phyloP scores from a whole-genome alignment of 441 rosid species.

The Kokia cookei region DNA sequence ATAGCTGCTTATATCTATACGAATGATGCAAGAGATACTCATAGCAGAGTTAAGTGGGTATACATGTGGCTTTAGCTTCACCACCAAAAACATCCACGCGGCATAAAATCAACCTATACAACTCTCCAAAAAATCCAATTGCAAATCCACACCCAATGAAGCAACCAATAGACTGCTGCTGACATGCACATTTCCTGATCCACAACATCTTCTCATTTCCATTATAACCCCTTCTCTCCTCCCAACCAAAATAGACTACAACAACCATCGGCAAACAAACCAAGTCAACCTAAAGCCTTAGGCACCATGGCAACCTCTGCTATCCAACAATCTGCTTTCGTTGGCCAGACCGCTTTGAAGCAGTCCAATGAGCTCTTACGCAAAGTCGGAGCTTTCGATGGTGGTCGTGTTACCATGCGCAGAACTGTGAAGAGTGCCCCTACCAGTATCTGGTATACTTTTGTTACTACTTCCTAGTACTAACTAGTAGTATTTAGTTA shows the following conservation, averaged over 20 bases:
- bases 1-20: no score
- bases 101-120: constrained; percentile 16
- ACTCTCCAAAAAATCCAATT: constrained; percentile 22
- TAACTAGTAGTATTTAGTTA: neutral
- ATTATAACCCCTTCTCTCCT: constrained; percentile 19
- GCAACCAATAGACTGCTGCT: constrained; percentile 37
- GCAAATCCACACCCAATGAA: constrained; percentile 31
- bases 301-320: constrained; percentile 59
- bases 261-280: neutral
- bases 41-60: neutral
- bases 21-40: no score
- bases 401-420: constrained; percentile 67
- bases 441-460: constrained; percentile 63
- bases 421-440: constrained; percentile 75
- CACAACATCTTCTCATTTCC: constrained; percentile 17
- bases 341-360: constrained; percentile 52
- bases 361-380: constrained; percentile 50
- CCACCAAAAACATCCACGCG: constrained; percentile 18
- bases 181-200: constrained; percentile 59
- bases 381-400: constrained; percentile 44
- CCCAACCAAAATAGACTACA: neutral
- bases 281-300: neutral
- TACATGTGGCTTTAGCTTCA: neutral
- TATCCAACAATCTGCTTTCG: constrained; percentile 58
- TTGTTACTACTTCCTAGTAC: neutral